Evolutionary conservation across 257 asterid species (phyloP), one percentile per base, ranked within the genome.

Genomic region (Nyctanthes arbortristis): DNA sequence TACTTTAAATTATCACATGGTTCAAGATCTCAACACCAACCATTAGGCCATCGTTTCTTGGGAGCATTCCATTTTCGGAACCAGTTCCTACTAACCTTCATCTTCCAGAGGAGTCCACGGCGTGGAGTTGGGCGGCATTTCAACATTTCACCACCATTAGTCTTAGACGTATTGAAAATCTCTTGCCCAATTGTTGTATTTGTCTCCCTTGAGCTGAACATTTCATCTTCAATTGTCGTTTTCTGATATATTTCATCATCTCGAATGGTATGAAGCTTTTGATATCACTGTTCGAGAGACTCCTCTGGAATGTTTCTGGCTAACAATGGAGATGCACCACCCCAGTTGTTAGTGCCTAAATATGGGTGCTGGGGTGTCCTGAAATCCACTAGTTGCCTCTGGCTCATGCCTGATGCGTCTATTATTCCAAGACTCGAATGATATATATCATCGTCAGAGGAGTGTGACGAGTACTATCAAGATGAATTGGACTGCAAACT

Each of bases 321-420:
- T 65, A 90, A 61, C 80, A 90, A 34, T 0, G 96, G 97, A 14
- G 97, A 90, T 0, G 92, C 80, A 3, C 97, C 97, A 20, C 97
- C 97, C 97, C 97, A 88, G 11, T 77, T 83, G 73, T 90, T 88
- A 20, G 80, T 81, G 36, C 93, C 88, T 2, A 57, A 37, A 11
- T 83, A 75, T 43, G 93, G 91, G 75, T 88, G 96, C 16, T 88
- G 90, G 1, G 97, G 97, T 4, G 97, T 84, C 72, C 96, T 80
- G 54, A 90, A 86, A 57, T 88, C 86, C 8, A 75, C 24, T 34
- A 75, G 14, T 27, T 75, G 82, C 35, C 70, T 78, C 36, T 68
- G 84, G 76, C 80, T 82, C 85, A 82, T 62, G 68, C 31, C 61
- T 56, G 57, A 39, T 18, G 22, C 6, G 34, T n/a, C 22, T 4